phyloP scores from a whole-genome alignment of 257 asterid genomes.

The Gentiana macrophylla region DNA sequence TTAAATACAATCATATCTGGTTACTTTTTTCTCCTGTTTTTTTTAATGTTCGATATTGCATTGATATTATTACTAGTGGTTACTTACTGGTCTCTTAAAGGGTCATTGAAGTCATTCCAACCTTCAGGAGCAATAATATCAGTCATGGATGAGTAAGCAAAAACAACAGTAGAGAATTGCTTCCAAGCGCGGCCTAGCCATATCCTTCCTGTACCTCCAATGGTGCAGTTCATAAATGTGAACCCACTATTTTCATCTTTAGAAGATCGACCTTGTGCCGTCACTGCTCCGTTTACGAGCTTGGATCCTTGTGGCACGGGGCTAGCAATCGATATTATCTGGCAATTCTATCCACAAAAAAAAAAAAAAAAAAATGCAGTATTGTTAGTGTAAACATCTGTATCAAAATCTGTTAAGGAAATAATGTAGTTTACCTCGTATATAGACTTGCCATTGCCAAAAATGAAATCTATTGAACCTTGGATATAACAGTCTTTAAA shows the following conservation, averaged over 20 bases:
- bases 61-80: not conserved
- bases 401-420: no score
- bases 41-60: no score
- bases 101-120: constrained; percentile 93
- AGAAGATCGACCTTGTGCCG: constrained; percentile 77
- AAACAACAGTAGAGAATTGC: constrained; percentile 76
- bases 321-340: constrained; percentile 63
- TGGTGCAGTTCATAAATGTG: constrained; percentile 53
- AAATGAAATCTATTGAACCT: constrained; percentile 90
- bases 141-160: constrained; percentile 56
- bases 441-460: constrained; percentile 76
- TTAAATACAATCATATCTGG: not conserved
- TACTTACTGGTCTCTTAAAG: constrained; percentile 67
- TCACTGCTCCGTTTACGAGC: constrained; percentile 62
- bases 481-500: constrained; percentile 87
- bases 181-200: constrained; percentile 98
- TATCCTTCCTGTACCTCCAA: constrained; percentile 81
- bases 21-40: no score
- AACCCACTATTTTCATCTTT: constrained; percentile 83
- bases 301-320: constrained; percentile 45
- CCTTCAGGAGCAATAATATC: constrained; percentile 79
- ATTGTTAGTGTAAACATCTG: no score
- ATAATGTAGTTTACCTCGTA: constrained; percentile 44
- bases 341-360: constrained; percentile 37
- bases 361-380: no score